Evolutionary conservation across 75 land plant species (phyloP), one percentile per base, ranked within the genome.

Genomic region (Cunninghamia lanceolata): DNA sequence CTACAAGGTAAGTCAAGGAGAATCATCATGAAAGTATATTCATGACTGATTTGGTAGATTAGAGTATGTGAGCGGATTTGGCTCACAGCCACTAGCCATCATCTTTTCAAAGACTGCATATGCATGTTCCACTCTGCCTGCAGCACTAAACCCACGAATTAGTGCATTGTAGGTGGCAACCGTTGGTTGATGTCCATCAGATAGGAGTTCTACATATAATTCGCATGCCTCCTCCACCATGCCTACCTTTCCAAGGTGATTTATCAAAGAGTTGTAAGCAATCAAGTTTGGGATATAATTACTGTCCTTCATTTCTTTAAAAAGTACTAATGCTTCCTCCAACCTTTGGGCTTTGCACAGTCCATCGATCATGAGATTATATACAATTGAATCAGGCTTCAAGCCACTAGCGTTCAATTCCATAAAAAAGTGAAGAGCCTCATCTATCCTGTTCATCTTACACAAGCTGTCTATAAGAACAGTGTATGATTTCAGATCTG

Each of bases 401-500:
- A 93, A 84, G 8, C 92, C 96, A 30, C 25, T 56, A 1, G 71
- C 25, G 77, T 89, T 89, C 78, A 94, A 83, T 79, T 93, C 92
- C 82, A 89, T 56, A 85, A 94, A 94, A 45, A 89, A 92, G n/a
- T 86, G 56, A 78, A 93, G 13, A 82, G 96, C 94, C 45, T 91
- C 92, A 42, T 90, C 87, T 19, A 92, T 84, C 66, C 84, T 88
- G 30, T 92, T 91, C 9, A 45, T 87, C 46, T 83, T 84, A 83
- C 90, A 94, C 25, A 95, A 88, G 59, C 87, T 89, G 85, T 93
- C 90, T 13, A 97, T 91, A 53, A 97, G 93, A 89, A 94, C 56
- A 11, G 94, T 92, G 82, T 96, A 97, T 35, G 98, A 92, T 59
- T 94, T 93, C 83, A 94, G 89, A 87, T 96, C 94, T 46, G 96